These are phyloP conservation scores for Fusarium sp. DNA, from an alignment of 2,329 filamentous ascomycete genomes.

Conservation along the genomic window DNA sequence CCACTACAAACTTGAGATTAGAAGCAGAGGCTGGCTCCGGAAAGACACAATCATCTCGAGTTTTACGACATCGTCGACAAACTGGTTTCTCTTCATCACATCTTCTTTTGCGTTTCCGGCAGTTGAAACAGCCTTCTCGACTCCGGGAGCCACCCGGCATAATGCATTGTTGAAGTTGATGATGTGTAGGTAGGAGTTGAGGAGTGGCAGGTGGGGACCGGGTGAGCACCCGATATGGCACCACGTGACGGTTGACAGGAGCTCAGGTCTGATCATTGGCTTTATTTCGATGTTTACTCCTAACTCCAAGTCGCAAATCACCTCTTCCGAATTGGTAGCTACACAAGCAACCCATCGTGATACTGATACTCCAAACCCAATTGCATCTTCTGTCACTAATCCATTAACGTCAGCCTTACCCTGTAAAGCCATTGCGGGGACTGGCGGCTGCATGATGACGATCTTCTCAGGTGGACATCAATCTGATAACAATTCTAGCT, in stretches of 20 bases:
- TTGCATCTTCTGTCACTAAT: too few relatives aligned
- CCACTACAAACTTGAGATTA: constrained; percentile 43
- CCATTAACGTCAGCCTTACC: background rate
- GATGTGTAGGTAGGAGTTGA: background rate
- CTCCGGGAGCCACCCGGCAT: constrained; percentile 44
- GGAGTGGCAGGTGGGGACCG: constrained; percentile 5
- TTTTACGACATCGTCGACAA: constrained; percentile 33
- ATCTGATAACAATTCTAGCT: background rate
- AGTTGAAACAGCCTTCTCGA: constrained; percentile 57
- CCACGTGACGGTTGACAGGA: too few relatives aligned
- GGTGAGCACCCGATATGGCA: constrained; percentile 11
- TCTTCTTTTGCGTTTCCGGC: constrained; percentile 64
- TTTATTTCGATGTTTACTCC: too few relatives aligned
- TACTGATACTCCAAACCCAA: too few relatives aligned
- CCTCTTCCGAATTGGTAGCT: too few relatives aligned
- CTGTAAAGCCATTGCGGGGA: constrained; percentile 27
- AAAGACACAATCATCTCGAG: constrained; percentile 38
- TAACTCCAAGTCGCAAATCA: too few relatives aligned
- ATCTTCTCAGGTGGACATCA: background rate
- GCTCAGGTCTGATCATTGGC: too few relatives aligned
- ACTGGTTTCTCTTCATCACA: constrained; percentile 56
- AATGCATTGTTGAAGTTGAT: constrained; percentile 25
- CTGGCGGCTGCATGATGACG: constrained; percentile 11
- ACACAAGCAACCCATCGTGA: too few relatives aligned
- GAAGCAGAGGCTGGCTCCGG: constrained; percentile 32